Evolutionary conservation across 495 filamentous ascomycete species (phyloP).

Genomic region (Gamarada debralockiae): DNA sequence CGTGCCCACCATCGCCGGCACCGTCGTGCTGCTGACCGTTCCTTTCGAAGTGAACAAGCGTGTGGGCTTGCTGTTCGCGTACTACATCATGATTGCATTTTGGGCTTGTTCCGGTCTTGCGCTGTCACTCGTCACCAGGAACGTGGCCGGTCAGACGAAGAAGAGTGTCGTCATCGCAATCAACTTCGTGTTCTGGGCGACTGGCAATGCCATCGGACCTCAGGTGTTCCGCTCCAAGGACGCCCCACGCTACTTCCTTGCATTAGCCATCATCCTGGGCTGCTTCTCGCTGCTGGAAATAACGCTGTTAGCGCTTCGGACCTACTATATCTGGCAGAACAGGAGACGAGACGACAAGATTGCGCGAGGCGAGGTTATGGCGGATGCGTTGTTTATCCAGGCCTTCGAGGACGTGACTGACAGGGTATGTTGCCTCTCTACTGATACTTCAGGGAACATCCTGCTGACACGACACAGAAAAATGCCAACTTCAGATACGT

Average conservation of each 20-base stretch:
- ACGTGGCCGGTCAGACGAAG: slow-evolving; percentile 23
- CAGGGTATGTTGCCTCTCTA: slow-evolving; percentile 3
- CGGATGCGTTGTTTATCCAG: slow-evolving; percentile 58
- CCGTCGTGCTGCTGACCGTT: slow-evolving; percentile 51
- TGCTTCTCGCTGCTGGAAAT: slow-evolving; percentile 54
- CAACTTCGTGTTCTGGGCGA: slow-evolving; percentile 14
- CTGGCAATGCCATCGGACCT: slow-evolving; percentile 18
- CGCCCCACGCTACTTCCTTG: slow-evolving; percentile 59
- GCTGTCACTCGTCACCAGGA: slow-evolving; percentile 37
- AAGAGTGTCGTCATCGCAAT: slow-evolving; percentile 14
- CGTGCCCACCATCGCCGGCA: slow-evolving; percentile 42
- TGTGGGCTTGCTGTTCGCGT: slow-evolving; percentile 46
- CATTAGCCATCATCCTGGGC: slow-evolving; percentile 62
- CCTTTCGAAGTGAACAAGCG: slow-evolving; percentile 37
- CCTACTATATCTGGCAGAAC: slow-evolving; percentile 59
- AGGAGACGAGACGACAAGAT: slow-evolving; percentile 5
- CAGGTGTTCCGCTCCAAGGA: slow-evolving; percentile 19
- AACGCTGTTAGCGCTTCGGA: slow-evolving; percentile 56
- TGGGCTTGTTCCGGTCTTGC: slow-evolving; percentile 52
- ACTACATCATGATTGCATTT: slow-evolving; percentile 53
- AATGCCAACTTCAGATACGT: slow-evolving; percentile 24
- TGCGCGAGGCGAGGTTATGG: slow-evolving; percentile 25
- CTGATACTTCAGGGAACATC: not conserved
- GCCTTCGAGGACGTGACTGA: slow-evolving; percentile 26
- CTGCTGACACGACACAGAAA: not conserved